These are phyloP conservation scores for Pelargonium fulgidum DNA, from an alignment of 441 rosid genomes.

Conservation along the genomic window DNA sequence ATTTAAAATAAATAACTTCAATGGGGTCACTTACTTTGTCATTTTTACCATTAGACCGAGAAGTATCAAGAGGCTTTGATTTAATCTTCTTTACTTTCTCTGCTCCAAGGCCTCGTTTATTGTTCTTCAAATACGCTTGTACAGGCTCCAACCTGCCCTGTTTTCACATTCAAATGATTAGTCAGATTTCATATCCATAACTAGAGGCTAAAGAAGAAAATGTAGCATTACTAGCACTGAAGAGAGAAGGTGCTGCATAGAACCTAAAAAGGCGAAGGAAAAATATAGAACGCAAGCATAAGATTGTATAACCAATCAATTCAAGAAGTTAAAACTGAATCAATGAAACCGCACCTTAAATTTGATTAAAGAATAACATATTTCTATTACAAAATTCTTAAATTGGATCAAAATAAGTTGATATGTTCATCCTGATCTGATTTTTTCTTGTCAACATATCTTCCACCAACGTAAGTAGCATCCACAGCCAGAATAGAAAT, in stretches of 20 bases:
- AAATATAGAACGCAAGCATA: not conserved
- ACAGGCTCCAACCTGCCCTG: conserved; percentile 85
- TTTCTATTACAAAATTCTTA: not conserved
- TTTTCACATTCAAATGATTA: conserved; percentile 11
- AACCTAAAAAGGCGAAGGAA: not conserved
- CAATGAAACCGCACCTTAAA: not conserved
- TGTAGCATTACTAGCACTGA: not conserved
- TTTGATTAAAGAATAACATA: not conserved
- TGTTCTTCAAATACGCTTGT: conserved; percentile 43
- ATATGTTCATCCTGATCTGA: not conserved
- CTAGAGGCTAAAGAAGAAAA: not conserved
- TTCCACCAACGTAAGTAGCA: not conserved
- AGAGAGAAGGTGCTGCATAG: not conserved
- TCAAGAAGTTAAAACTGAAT: not conserved
- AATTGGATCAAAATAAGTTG: not conserved
- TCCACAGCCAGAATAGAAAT: not conserved
- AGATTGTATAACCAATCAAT: not conserved
- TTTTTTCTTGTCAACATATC: not conserved
- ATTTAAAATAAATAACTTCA: not conserved
- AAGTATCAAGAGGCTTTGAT: conserved; percentile 22
- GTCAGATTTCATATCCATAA: not conserved
- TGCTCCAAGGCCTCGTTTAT: conserved; percentile 79
- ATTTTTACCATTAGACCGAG: conserved; percentile 27
- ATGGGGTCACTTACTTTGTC: conserved; percentile 28
- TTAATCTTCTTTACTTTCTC: conserved; percentile 38